phyloP scores from a whole-genome alignment of 2,329 filamentous ascomycete species.

The Parafenestella ontariensis region DNA sequence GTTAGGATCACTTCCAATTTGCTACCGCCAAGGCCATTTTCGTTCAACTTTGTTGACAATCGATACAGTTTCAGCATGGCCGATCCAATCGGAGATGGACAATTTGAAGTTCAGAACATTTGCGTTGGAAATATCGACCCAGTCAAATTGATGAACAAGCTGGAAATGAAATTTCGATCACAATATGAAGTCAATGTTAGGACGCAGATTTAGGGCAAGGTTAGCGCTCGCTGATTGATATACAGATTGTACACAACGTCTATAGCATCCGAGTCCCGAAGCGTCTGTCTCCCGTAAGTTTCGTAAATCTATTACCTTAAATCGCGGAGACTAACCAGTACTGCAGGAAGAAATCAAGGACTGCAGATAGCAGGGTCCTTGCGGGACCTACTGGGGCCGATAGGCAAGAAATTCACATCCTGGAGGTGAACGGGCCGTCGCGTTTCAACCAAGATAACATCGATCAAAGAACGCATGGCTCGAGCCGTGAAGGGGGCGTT shows the following conservation, averaged over 20 bases:
- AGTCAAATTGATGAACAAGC: slow-evolving; percentile 1
- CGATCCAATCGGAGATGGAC: no score
- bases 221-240: not conserved
- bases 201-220: not conserved
- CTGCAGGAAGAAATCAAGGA: not conserved
- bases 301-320: not conserved
- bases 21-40: no score
- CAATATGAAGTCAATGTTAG: not conserved
- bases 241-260: slow-evolving; percentile 12
- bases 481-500: no score
- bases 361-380: no score
- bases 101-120: not conserved
- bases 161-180: not conserved
- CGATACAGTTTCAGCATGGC: no score
- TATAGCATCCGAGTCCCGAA: slow-evolving; percentile 7
- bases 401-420: no score
- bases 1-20: no score
- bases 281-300: not conserved
- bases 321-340: not conserved
- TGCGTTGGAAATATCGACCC: not conserved
- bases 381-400: no score
- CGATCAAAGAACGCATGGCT: no score
- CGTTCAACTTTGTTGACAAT: no score
- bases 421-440: no score
- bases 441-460: no score